Percentiles rank a stretch among this genome's conserved stretches.
These are phyloP conservation scores for Phtheirospermum japonicum DNA, from an alignment of 257 asterid species.

Conservation along the genomic window DNA sequence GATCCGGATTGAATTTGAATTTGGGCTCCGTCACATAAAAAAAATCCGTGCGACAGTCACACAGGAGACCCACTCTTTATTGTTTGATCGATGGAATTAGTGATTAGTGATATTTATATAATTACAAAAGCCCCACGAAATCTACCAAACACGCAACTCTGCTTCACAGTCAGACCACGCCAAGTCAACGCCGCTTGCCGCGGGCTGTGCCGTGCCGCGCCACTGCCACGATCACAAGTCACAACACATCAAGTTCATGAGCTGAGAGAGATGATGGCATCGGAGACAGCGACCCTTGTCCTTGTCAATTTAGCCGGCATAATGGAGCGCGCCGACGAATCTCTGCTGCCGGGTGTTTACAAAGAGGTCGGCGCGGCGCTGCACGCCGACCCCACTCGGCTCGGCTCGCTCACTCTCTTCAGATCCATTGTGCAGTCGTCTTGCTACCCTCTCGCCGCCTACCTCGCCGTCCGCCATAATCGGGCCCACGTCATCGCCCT, in stretches of 20 bases:
- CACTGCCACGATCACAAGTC: too few relatives aligned
- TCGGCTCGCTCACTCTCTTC: conserved; percentile 74
- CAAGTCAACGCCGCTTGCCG: conserved; percentile 23
- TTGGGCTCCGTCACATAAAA: too few relatives aligned
- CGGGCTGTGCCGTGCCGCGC: neutral
- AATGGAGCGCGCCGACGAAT: conserved; percentile 90
- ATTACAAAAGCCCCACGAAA: neutral
- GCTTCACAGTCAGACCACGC: neutral
- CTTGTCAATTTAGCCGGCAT: conserved; percentile 79
- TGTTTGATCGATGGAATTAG: too few relatives aligned
- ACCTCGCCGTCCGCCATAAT: conserved; percentile 69
- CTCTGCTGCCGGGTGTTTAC: conserved; percentile 81
- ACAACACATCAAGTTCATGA: conserved; percentile 18
- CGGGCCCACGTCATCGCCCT: conserved; percentile 67
- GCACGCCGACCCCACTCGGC: conserved; percentile 80
- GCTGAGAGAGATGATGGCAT: conserved; percentile 30
- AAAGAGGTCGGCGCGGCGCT: conserved; percentile 83
- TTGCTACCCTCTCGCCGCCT: conserved; percentile 89
- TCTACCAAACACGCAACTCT: neutral
- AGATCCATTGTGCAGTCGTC: conserved; percentile 76
- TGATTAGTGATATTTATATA: too few relatives aligned
- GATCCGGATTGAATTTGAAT: too few relatives aligned
- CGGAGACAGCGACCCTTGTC: conserved; percentile 57
- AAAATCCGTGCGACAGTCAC: too few relatives aligned
- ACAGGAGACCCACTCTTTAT: too few relatives aligned